Conservation (phyloP, 495 filamentous ascomycete species). For the Aspergillus panamensis region DNA sequence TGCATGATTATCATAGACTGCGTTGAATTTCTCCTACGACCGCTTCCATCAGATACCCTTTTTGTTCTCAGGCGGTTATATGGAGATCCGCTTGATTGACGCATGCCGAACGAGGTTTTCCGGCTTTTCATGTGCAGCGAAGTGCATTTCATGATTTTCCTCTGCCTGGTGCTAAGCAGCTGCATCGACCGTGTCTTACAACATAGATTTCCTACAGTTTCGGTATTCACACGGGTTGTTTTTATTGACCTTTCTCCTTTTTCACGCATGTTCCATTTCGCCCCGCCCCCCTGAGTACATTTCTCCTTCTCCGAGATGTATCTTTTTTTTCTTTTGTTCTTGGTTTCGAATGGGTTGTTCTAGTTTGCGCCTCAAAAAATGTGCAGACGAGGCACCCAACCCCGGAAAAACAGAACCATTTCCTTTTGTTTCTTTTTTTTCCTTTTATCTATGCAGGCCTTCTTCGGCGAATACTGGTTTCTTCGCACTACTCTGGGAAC, state of each 20-base stretch:
- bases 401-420: not conserved
- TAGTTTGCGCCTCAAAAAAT: not conserved
- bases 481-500: conserved; percentile 22
- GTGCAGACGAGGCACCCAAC: conserved; percentile 9
- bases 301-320: conserved; percentile 37
- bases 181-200: conserved; percentile 43
- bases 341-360: conserved; percentile 6
- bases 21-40: conserved; percentile 60
- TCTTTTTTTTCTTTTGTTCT: conserved; percentile 4
- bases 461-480: conserved; percentile 27
- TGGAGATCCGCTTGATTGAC: conserved; percentile 44
- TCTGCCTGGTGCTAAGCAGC: conserved; percentile 43
- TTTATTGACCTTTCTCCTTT: conserved; percentile 27
- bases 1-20: conserved; percentile 76
- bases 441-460: conserved; percentile 17
- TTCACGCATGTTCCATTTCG: conserved; percentile 27
- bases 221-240: conserved; percentile 50
- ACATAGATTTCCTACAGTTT: conserved; percentile 49
- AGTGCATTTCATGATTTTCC: conserved; percentile 47
- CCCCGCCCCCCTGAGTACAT: conserved; percentile 25
- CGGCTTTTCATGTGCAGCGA: conserved; percentile 39
- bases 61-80: conserved; percentile 41
- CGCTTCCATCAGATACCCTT: conserved; percentile 60
- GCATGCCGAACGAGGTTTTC: conserved; percentile 42
- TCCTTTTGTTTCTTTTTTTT: not conserved